phyloP scores from a whole-genome alignment of 2,329 filamentous ascomycete species.

The Fusarium succisae region DNA sequence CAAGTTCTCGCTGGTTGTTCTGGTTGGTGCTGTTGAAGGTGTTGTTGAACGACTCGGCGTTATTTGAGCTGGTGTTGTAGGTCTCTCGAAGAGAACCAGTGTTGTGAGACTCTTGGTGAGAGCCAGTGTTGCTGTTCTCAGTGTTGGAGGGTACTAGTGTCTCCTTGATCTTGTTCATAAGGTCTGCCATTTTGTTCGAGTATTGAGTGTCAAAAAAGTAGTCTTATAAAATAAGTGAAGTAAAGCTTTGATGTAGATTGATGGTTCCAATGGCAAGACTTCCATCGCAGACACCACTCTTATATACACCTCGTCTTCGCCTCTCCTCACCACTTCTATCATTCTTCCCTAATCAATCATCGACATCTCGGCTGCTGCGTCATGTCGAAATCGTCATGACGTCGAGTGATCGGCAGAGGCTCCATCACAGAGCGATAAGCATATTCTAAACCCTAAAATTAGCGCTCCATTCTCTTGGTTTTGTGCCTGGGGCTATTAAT shows the following conservation, averaged over 20 bases:
- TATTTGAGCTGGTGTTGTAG: background rate
- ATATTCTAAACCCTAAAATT: slow-evolving; percentile 32
- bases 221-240: background rate
- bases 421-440: slow-evolving; percentile 28
- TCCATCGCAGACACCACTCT: background rate
- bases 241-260: background rate
- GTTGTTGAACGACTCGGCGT: background rate
- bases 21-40: slow-evolving; percentile 8
- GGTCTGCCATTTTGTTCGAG: slow-evolving; percentile 13
- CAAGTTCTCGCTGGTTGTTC: slow-evolving; percentile 5
- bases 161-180: slow-evolving; percentile 37
- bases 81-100: background rate
- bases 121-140: background rate
- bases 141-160: slow-evolving; percentile 14
- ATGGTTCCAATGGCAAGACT: background rate
- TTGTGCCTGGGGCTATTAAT: background rate
- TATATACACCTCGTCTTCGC: background rate
- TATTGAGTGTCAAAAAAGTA: background rate
- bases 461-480: background rate
- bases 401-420: slow-evolving; percentile 23
- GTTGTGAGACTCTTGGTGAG: background rate
- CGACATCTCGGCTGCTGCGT: slow-evolving; percentile 13
- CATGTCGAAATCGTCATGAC: slow-evolving; percentile 27
- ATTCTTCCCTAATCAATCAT: slow-evolving; percentile 8
- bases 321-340: background rate